These are phyloP conservation scores for Draba incana DNA, from an alignment of 345 rosid species.

Conservation along the genomic window DNA sequence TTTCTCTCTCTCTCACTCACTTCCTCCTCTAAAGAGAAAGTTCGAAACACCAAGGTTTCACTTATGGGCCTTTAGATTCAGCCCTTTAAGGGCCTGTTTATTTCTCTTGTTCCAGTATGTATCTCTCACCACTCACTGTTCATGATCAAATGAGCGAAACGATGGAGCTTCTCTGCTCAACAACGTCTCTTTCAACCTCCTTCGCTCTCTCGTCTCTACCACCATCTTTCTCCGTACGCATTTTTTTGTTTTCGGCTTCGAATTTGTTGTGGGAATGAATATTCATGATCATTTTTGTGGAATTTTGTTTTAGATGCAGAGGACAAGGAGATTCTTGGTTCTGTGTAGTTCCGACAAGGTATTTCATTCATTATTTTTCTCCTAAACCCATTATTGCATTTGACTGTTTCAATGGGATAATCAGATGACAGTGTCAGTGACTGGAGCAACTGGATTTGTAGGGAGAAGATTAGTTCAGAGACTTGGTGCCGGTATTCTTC, in stretches of 20 bases:
- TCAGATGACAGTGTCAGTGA: constrained; percentile 80
- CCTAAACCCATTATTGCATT: not conserved
- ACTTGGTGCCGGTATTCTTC: constrained; percentile 66
- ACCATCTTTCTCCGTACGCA: constrained; percentile 47
- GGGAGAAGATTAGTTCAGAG: constrained; percentile 85
- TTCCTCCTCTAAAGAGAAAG: not conserved
- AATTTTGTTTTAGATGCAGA: constrained; percentile 38
- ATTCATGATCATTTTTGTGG: not conserved
- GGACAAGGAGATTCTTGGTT: constrained; percentile 47
- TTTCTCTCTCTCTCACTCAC: not conserved
- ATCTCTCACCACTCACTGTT: constrained; percentile 35
- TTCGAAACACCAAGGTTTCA: not conserved
- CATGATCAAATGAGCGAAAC: constrained; percentile 20
- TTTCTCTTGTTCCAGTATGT: not conserved
- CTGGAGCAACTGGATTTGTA: constrained; percentile 94
- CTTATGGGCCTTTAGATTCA: not conserved
- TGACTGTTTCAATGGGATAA: constrained; percentile 33
- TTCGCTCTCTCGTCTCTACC: constrained; percentile 47
- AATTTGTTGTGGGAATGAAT: not conserved
- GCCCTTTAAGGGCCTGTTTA: constrained; percentile 29
- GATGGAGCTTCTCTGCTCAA: constrained; percentile 53
- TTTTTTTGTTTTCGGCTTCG: not conserved
- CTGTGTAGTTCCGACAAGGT: constrained; percentile 62
- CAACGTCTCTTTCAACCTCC: constrained; percentile 61
- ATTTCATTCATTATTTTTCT: constrained; percentile 9